These are phyloP conservation scores for Fusarium clavum DNA, from an alignment of 2,329 filamentous ascomycete species.

Conservation along the genomic window DNA sequence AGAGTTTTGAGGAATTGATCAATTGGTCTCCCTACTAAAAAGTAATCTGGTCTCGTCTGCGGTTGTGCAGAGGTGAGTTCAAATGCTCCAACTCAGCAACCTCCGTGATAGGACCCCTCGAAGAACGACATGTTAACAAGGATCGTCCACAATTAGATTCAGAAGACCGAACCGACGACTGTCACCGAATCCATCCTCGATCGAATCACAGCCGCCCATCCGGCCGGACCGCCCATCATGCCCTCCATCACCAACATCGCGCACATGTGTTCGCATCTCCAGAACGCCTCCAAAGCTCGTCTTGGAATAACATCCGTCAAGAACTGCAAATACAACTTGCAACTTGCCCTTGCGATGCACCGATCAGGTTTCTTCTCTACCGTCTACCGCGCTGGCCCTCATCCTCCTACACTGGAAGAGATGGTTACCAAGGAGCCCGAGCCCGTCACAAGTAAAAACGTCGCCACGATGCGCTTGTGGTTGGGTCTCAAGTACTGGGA, in stretches of 20 bases:
- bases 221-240: slow-evolving; percentile 45
- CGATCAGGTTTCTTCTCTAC: slow-evolving; percentile 83
- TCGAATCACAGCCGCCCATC: background rate
- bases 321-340: slow-evolving; percentile 83
- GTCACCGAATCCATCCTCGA: background rate
- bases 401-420: slow-evolving; percentile 61
- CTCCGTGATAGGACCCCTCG: background rate
- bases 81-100: background rate
- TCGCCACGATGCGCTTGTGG: slow-evolving; percentile 82
- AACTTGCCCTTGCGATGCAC: slow-evolving; percentile 80
- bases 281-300: slow-evolving; percentile 87
- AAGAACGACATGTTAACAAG: slow-evolving; percentile 19
- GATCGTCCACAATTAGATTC: slow-evolving; percentile 1
- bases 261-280: slow-evolving; percentile 88
- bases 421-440: slow-evolving; percentile 62
- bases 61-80: slow-evolving; percentile 28
- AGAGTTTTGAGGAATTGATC: slow-evolving; percentile 1
- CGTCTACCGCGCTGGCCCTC: slow-evolving; percentile 76
- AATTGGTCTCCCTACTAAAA: background rate
- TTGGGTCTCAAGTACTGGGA: slow-evolving; percentile 91
- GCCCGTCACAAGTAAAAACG: slow-evolving; percentile 75
- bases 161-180: background rate
- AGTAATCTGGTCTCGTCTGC: background rate
- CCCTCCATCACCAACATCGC: slow-evolving; percentile 74
- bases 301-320: slow-evolving; percentile 87